Conservation (phyloP, 306 rosid genomes). For the Boehmeria nivea region DNA sequence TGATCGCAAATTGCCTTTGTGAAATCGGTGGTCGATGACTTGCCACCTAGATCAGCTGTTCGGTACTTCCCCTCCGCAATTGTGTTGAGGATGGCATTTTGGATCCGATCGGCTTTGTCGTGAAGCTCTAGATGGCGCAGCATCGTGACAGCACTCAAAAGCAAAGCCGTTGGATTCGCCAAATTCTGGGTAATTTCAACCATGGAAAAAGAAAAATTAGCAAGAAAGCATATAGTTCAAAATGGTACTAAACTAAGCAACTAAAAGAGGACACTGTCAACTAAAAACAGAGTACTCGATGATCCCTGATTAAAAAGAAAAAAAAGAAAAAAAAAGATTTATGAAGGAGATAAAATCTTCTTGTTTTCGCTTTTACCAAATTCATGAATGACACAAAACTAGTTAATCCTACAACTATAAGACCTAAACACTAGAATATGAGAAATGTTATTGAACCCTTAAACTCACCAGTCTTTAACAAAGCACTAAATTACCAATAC, state of each 20-base stretch:
- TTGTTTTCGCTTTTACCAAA: too few relatives aligned
- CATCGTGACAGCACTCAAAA: slow-evolving; percentile 81
- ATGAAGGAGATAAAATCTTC: too few relatives aligned
- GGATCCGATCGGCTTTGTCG: slow-evolving; percentile 75
- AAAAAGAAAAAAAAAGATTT: slow-evolving; percentile 67
- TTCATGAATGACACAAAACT: too few relatives aligned
- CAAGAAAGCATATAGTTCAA: too few relatives aligned
- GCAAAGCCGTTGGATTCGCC: slow-evolving; percentile 97
- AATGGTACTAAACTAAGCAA: too few relatives aligned
- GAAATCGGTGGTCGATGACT: slow-evolving; percentile 67
- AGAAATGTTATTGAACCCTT: too few relatives aligned
- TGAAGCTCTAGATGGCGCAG: slow-evolving; percentile 76
- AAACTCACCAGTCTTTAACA: too few relatives aligned
- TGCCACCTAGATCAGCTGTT: slow-evolving; percentile 95
- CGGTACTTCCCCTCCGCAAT: slow-evolving; percentile 88
- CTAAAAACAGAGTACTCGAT: too few relatives aligned
- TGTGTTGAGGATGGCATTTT: slow-evolving; percentile 71
- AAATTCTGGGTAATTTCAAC: slow-evolving; percentile 42
- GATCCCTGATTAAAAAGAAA: slow-evolving; percentile 75
- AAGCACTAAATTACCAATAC: slow-evolving; percentile 23
- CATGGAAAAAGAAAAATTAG: too few relatives aligned
- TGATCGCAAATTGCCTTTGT: slow-evolving; percentile 74
- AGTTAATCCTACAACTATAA: too few relatives aligned
- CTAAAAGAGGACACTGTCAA: too few relatives aligned
- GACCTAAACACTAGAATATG: too few relatives aligned